Conservation (phyloP, 371 early-diverging fungal species). For the Parasitella parasitica region DNA sequence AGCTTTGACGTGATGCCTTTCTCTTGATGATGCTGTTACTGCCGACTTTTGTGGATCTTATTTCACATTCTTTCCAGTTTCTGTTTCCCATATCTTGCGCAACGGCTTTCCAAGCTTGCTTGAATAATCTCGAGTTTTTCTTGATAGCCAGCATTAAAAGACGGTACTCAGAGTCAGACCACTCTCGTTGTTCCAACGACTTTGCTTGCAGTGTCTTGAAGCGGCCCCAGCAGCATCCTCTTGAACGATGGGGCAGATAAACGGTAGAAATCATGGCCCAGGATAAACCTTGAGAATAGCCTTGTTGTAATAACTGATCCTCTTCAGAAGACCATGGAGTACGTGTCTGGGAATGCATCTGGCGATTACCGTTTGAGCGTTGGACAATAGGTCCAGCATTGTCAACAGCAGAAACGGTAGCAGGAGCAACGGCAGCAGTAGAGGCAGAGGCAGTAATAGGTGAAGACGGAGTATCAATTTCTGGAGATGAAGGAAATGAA, state of each 20-base stretch:
- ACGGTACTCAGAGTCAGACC: slow-evolving; percentile 34
- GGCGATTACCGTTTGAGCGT: slow-evolving; percentile 17
- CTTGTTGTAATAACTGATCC: slow-evolving; percentile 25
- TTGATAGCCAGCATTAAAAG: slow-evolving; percentile 30
- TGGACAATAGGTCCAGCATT: background rate
- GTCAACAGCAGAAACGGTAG: background rate
- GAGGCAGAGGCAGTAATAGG: background rate
- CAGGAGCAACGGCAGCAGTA: slow-evolving; percentile 2
- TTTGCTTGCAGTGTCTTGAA: slow-evolving; percentile 33
- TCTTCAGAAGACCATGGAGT: slow-evolving; percentile 26
- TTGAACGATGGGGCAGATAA: slow-evolving; percentile 26
- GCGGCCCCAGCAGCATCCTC: slow-evolving; percentile 33
- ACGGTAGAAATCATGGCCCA: slow-evolving; percentile 30
- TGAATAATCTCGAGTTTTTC: slow-evolving; percentile 35
- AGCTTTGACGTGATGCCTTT: background rate
- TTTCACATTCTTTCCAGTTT: slow-evolving; percentile 41
- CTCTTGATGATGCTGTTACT: background rate
- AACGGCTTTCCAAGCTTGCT: slow-evolving; percentile 44
- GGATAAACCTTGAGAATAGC: slow-evolving; percentile 27
- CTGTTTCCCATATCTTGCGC: slow-evolving; percentile 31
- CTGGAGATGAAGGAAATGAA: slow-evolving; percentile 17
- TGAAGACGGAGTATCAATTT: slow-evolving; percentile 1
- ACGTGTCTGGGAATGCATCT: slow-evolving; percentile 13
- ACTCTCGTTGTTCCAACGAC: slow-evolving; percentile 29
- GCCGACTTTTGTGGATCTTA: slow-evolving; percentile 16